A percentile compares a stretch with the other conserved stretches of the same genome.
phyloP scores from a whole-genome alignment of 352 stramenopile species.

The Globisporangium rhizosaccharum region DNA sequence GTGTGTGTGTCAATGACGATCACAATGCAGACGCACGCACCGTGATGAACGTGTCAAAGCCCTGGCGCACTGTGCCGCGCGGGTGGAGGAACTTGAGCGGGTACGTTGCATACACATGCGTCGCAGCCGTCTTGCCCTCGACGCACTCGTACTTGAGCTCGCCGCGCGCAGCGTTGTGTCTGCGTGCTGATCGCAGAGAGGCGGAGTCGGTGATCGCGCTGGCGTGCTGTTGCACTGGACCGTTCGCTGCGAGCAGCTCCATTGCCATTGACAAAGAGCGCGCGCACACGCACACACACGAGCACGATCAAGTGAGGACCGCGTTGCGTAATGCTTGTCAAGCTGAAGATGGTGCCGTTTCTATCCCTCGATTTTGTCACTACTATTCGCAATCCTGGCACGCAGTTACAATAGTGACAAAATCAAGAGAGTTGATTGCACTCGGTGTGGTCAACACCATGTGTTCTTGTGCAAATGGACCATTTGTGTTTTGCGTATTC shows the following conservation, averaged over 20 bases:
- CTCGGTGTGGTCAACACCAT: neutral
- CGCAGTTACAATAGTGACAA: neutral
- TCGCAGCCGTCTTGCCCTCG: constrained; percentile 49
- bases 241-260: neutral
- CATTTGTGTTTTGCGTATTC: neutral
- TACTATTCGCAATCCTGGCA: too few species aligned
- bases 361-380: too few species aligned
- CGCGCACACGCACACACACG: too few species aligned
- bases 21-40: constrained; percentile 21
- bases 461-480: neutral
- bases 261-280: too few species aligned
- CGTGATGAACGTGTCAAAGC: constrained; percentile 70
- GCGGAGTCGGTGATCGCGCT: neutral
- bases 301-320: neutral
- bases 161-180: constrained; percentile 18
- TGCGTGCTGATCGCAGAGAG: neutral
- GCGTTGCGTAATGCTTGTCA: neutral
- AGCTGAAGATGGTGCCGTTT: neutral
- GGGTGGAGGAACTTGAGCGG: constrained; percentile 86
- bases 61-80: constrained; percentile 45
- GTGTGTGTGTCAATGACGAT: neutral
- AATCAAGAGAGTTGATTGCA: neutral
- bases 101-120: constrained; percentile 78
- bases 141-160: constrained; percentile 74
- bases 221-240: neutral